These are phyloP conservation scores for Xanthoconium purpureum DNA, from an alignment of 768 basidiomycete genomes.

Conservation along the genomic window DNA sequence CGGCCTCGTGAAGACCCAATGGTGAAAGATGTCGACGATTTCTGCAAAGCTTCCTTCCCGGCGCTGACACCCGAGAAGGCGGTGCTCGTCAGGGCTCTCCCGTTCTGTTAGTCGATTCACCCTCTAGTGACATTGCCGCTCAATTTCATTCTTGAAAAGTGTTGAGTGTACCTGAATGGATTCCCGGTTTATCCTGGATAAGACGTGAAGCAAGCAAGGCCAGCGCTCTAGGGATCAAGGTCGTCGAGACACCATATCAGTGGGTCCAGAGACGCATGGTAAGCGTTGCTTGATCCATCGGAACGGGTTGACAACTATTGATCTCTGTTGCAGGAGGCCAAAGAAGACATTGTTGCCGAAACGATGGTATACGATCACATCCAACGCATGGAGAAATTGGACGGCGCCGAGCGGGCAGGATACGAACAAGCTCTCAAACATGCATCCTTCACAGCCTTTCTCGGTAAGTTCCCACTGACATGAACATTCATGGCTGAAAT, in stretches of 20 bases:
- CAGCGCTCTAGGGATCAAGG: background rate
- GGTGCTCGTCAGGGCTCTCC: background rate
- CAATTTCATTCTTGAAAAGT: too few relatives aligned
- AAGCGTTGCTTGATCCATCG: background rate
- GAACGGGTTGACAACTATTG: background rate
- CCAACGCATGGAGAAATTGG: slow-evolving; percentile 10
- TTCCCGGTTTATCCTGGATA: slow-evolving; percentile 36
- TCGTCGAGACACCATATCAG: background rate
- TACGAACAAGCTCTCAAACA: slow-evolving; percentile 5
- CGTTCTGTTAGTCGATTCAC: too few relatives aligned
- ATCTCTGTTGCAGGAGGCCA: background rate
- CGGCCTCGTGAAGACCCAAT: background rate
- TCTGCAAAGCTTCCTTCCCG: too few relatives aligned
- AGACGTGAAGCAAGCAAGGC: slow-evolving; percentile 29
- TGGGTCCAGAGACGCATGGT: too few relatives aligned
- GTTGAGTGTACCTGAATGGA: slow-evolving; percentile 25
- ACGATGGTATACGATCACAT: background rate
- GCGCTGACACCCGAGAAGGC: too few relatives aligned
- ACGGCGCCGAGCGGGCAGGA: background rate
- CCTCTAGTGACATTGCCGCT: too few relatives aligned
- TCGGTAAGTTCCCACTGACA: background rate
- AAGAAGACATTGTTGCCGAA: background rate
- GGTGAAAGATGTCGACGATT: background rate
- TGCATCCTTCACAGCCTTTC: background rate
- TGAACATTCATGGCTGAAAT: too few relatives aligned